Conservation (phyloP, 805 yeast genomes). For the Myxozyma lipomycoides region DNA sequence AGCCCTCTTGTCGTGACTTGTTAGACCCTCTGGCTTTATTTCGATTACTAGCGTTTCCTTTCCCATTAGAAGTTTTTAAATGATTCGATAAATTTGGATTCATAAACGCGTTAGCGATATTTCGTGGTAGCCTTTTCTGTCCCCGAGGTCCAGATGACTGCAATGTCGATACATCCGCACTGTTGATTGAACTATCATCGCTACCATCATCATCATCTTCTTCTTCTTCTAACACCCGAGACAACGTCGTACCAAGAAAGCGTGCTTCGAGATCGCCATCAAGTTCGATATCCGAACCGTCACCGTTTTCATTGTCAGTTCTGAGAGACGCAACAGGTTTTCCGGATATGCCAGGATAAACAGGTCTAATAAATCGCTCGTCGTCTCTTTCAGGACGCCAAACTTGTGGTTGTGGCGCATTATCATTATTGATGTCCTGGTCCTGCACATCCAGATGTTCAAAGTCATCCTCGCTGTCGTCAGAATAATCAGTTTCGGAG, state of each 20-base stretch:
- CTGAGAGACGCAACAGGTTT: no score
- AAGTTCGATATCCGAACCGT: neutral
- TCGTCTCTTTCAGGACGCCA: constrained; percentile 19
- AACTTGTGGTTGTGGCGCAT: neutral
- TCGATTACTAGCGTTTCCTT: neutral
- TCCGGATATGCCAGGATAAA: constrained; percentile 6
- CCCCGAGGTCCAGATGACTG: neutral
- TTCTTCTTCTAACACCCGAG: neutral
- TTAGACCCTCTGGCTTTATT: neutral
- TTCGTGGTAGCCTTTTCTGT: neutral
- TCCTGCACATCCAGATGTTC: constrained; percentile 21
- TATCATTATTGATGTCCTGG: constrained; percentile 5
- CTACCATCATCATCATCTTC: neutral
- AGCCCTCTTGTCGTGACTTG: neutral
- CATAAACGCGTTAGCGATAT: neutral
- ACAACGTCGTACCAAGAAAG: neutral
- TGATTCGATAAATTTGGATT: neutral
- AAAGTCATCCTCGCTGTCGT: constrained; percentile 35
- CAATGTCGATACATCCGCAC: no score
- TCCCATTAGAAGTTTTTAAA: neutral
- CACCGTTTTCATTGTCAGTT: neutral
- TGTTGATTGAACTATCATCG: neutral
- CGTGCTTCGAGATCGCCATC: neutral
- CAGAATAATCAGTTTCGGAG: constrained; percentile 31
- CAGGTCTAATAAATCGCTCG: constrained; percentile 14